Base-by-base conservation (phyloP, 2,329 filamentous ascomycete genomes). In the Elsinoe ampelina region DNA sequence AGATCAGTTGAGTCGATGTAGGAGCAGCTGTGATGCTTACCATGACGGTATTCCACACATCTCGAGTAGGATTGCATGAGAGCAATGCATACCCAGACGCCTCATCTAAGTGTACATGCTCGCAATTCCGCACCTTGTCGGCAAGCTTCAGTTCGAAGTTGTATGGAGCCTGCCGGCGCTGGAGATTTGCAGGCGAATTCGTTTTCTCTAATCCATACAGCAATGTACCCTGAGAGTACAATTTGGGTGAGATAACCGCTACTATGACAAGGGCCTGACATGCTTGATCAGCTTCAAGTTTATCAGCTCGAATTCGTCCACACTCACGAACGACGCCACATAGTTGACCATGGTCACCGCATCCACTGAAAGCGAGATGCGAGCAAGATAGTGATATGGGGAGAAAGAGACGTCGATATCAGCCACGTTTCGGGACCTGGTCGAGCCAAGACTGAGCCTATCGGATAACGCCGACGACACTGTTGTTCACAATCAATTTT, bases 11-110 rank as follows among this genome's bases (percentile, higher is more conserved):
- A 11, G 17, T 32, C 38, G 5, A 45, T 22, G 32, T 10, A 22
- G 15, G 11, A 43, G n/a, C 10, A 3, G 1, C 22, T 34, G 17
- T 20, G 1, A 34, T 3, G 58, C 67, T 58, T 56, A 74, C 73
- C 72, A 75, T 74, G 10, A 75, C 73, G 0, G 72, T 74, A 54
- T 76, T 75, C 73, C 73, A 75, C 4, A 63, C 61, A 61, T 75
- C 73, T 20, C 74, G 59, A 12, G 69, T 71, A 0, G 69, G 65
- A 58, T 75, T 72, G 61, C 74, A 76, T 58, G 71, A 72, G 54
- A 75, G 57, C 5, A 76, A 63, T 6, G 71, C 72, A n/a, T 70
- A 63, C 2, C 70, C 70, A 22, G 64, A 60, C 1, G 63, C 59
- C 32, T 71, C 67, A 36, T 70, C 67, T n/a, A 75, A 30, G 5